Base-by-base conservation (phyloP, 148 eudicot species). In the Nepenthes mirabilis region DNA sequence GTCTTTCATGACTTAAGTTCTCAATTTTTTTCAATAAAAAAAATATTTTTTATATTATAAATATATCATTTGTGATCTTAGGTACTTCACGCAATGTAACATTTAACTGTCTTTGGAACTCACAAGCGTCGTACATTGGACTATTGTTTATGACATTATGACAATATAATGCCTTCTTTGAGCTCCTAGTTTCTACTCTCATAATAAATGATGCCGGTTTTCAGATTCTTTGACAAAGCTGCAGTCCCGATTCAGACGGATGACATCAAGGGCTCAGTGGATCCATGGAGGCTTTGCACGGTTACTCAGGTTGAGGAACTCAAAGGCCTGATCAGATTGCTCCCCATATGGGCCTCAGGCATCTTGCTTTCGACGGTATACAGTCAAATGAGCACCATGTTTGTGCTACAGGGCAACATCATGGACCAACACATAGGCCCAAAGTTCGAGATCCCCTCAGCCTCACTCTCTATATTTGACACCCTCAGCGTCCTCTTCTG, bases 401-500 rank as follows among this genome's bases (percentile, higher is more conserved):
- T 66, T 33, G 69, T 66, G 14, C 50, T 66, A 5, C 69, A 57
- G 58, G 69, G 69, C 35, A 51, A 66, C 36, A 57, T 52, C 7
- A 59, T 66, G 36, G 69, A 66, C 54, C 69, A 57, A 11, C 69
- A 66, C 47, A 66, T 66, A 37, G 69, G 69, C 55, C 69, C 69
- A 1, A 3, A 58, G 33, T 66, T 66, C 62, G 32, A 66, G 62
- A 66, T 66, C 47, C 69, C 69, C n/a, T 49, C 69, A 35, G 69
- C 69, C 11, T 58, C 69, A 5, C 62, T 66, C n/a, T 66, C 69
- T 1, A 48, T 66, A 34, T 66, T 66, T 11, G 69, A 66, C 56
- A 66, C 69, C 5, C 53, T 66, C 62, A 66, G 69, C 48, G 75
- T 71, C 13, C 37, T 71, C 37, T 65, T 71, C 61, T 71, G 75